These are phyloP conservation scores for Sphenostylis stenocarpa DNA, from an alignment of 306 rosid genomes.

Conservation along the genomic window DNA sequence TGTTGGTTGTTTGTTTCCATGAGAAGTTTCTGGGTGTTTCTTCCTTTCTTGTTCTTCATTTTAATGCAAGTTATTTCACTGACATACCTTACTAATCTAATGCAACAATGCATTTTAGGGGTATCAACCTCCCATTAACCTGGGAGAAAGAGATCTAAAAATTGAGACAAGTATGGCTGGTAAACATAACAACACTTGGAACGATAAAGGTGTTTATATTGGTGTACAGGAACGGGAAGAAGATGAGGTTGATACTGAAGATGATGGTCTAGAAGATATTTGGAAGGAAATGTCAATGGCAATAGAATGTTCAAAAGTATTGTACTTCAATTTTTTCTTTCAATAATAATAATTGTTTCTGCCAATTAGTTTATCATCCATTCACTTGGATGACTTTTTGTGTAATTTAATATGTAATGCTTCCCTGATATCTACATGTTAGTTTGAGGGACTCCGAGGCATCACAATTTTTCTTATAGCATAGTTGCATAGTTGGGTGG, in stretches of 20 bases:
- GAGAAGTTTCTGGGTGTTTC: neutral
- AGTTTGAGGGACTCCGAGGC: neutral
- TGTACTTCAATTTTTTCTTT: conserved; percentile 18
- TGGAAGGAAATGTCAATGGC: conserved; percentile 93
- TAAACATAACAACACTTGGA: conserved; percentile 26
- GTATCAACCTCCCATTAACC: conserved; percentile 31
- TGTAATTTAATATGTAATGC: neutral
- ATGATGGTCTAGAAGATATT: conserved; percentile 71
- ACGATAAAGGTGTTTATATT: conserved; percentile 63
- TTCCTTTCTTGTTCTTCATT: neutral
- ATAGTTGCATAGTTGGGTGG: neutral
- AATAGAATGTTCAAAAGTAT: conserved; percentile 77
- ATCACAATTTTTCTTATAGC: neutral
- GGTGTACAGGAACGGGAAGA: conserved; percentile 63
- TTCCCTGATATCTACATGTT: neutral
- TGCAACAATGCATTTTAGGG: conserved; percentile 40
- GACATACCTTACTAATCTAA: conserved; percentile 30
- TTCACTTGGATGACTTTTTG: neutral
- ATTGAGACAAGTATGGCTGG: conserved; percentile 20
- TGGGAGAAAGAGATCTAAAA: conserved; percentile 34
- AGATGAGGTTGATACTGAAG: conserved; percentile 38
- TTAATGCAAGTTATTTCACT: conserved; percentile 21
- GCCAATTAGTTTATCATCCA: conserved; percentile 6
- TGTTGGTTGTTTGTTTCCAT: neutral
- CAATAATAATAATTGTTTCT: neutral